Evolutionary conservation across 306 rosid species (phyloP).

Genomic region (Vicia villosa): DNA sequence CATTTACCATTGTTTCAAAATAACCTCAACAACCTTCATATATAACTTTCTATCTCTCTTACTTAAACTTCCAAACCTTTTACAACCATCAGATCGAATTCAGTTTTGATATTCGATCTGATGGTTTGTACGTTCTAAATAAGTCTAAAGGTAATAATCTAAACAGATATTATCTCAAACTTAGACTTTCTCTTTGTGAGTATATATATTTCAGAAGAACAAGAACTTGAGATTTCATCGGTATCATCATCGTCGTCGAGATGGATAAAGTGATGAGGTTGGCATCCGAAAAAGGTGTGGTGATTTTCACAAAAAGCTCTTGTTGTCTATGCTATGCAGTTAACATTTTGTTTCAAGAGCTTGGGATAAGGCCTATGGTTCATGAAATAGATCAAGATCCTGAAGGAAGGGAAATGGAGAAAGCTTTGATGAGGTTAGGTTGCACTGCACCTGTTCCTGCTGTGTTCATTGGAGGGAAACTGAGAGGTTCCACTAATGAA

Average conservation of each 20-base stretch:
- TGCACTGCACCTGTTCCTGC: constrained; percentile 76
- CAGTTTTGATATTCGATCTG: constrained; percentile 53
- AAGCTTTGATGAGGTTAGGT: constrained; percentile 69
- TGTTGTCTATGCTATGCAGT: constrained; percentile 93
- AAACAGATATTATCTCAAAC: neutral
- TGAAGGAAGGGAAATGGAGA: constrained; percentile 90
- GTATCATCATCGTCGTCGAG: constrained; percentile 24
- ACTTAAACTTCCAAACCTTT: constrained; percentile 42
- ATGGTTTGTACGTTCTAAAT: constrained; percentile 48
- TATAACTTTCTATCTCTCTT: constrained; percentile 43
- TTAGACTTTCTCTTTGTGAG: neutral
- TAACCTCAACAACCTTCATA: constrained; percentile 49
- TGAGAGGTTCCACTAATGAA: constrained; percentile 90
- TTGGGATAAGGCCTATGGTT: constrained; percentile 58
- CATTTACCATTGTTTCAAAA: constrained; percentile 51
- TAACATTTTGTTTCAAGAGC: constrained; percentile 67
- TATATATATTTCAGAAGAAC: too few relatives aligned
- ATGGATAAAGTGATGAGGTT: constrained; percentile 89
- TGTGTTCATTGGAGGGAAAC: constrained; percentile 85
- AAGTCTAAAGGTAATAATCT: constrained; percentile 36
- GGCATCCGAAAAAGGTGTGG: constrained; percentile 83
- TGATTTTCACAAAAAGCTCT: constrained; percentile 93
- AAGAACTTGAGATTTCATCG: too few relatives aligned
- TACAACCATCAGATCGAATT: constrained; percentile 60
- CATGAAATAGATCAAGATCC: constrained; percentile 88